Base-by-base conservation (phyloP, 495 filamentous ascomycete genomes). In the Viridothelium virens region DNA sequence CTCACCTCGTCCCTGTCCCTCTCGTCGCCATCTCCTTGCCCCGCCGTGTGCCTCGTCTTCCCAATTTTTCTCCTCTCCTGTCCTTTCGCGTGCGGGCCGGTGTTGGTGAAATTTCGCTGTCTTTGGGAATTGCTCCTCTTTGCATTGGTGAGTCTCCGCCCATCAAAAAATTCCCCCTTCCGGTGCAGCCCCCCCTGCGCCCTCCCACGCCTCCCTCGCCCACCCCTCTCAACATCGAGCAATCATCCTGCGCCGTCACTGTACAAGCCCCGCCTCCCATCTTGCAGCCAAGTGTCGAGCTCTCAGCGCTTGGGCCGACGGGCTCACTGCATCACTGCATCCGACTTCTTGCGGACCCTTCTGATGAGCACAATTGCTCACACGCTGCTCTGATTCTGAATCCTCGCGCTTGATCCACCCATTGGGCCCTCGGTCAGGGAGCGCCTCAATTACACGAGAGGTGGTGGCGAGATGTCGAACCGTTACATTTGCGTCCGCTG, bases 81-180 rank as follows among this genome's bases (percentile, higher is more conserved):
- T 59, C 53, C 53, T 59, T 59, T 59, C 53, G 53, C 53, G 53
- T 59, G 53, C 53, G 53, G 53, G 53, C 31, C 31, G 53, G 53
- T 59, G 53, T 59, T 59, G 53, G 53, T 59, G 53, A 59, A 25
- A 33, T 59, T 59, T 59, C 53, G 53, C 53, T 59, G 53, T 59
- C 53, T 59, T 59, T 59, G 53, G 53, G 53, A 25, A 59, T 59
- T 59, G 53, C 53, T 34, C 53, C 53, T 59, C 53, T 59, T 59
- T 59, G 53, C 53, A 59, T 59, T 59, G 53, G 53, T 59, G 53
- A 59, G 53, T 59, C 25, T 7, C 25, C 31, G 53, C 6, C 41
- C 6, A 59, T 59, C 25, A 25, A 59, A 34, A 11, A 59, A 59
- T 36, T 33, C 36, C 18, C 31, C 11, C 48, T 18, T 5, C 16